Base-by-base conservation (phyloP, 177 flowering plant species). In the Vitis hybrid region DNA sequence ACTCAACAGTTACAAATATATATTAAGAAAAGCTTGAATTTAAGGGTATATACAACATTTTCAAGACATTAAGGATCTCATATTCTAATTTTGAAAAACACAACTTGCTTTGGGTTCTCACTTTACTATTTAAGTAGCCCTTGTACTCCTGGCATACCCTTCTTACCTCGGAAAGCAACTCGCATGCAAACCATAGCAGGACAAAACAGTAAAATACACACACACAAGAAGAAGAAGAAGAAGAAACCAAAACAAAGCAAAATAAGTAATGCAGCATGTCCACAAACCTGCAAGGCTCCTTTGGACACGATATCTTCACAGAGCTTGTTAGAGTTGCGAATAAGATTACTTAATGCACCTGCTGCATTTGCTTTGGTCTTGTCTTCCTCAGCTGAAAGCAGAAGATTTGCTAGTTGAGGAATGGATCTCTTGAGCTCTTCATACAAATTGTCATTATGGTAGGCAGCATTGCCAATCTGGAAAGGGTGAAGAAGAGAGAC, bases 401-500 rank as follows among this genome's bases (percentile, higher is more conserved):
- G 73, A 69, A 91, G 66, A 26, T 79, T 82, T 22, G 89, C 85
- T 3, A 96, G 86, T 66, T 85, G 95, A 71, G 98, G 92, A 68
- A 96, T 88, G 62, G 95, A 86, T 77, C 90, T 87, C 77, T 86
- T 84, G 14, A 96, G 97, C 76, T 93, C 95, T 26, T 93, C 97
- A 70, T 96, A 93, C 78, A 96, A 75, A 75, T 74, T 62, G 70
- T 93, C 97, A 71, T 84, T 89, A 75, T 96, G 94, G 80, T 89
- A 96, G 5, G 99, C 98, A 62, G 99, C 99, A 87, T 96, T 96
- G 10, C 99, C 99, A 69, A 96, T 89, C 99, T 96, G 83, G 74
- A 74, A 33, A 4, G 45, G 45, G 45, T 4, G 45, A 39, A 39
- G 45, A 39, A 61, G 39, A 50, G 62, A 50, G 65, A 49, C 21